Evolutionary conservation across 345 rosid species (phyloP), one percentile per base, ranked within the genome.

Genomic region (Hibiscus tridactylites): DNA sequence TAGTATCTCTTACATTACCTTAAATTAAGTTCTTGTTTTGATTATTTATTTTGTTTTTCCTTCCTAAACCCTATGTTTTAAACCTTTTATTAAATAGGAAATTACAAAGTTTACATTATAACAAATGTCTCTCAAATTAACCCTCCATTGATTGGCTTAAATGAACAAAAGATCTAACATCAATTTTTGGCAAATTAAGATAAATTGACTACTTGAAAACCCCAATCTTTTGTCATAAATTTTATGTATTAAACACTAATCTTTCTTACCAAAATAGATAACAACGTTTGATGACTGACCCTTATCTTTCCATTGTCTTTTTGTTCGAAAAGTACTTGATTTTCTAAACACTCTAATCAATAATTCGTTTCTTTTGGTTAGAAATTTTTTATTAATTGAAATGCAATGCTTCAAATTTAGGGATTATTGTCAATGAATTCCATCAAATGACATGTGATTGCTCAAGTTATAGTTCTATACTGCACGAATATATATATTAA

Each of bases 321-420:
- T 24, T 17, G 53, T 15, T 42, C 54, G 62, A 42, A 39, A 71
- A 59, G 5, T 33, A 71, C 65, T 44, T 58, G 17, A 13, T 42
- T 57, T 57, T 71, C 65, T 71, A 63, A 58, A 58, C n/a, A 15
- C 24, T 58, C n/a, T 42, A 65, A 65, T 65, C 52, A 11, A 57
- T 35, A 8, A 0, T 63, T 37, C 1, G 2, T 17, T 10, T 37
- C 19, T 17, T 17, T 17, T 37, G 15, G 19, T 16, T 9, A 35
- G 29, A 33, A 39, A 5, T 3, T 65, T 65, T 3, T 44, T 44
- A 24, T 24, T 64, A 39, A 64, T 39, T 64, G 53, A 65, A 21
- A 44, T 21, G 53, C 44, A 21, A 65, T 65, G 69, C 69, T 65
- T 1, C 17, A 44, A 44, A 65, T 19, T 65, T 19, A 44, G 44